Evolutionary conservation across 164 flowering plant species (phyloP), one percentile per base, ranked within the genome.

Genomic region (Aristolochia californica): DNA sequence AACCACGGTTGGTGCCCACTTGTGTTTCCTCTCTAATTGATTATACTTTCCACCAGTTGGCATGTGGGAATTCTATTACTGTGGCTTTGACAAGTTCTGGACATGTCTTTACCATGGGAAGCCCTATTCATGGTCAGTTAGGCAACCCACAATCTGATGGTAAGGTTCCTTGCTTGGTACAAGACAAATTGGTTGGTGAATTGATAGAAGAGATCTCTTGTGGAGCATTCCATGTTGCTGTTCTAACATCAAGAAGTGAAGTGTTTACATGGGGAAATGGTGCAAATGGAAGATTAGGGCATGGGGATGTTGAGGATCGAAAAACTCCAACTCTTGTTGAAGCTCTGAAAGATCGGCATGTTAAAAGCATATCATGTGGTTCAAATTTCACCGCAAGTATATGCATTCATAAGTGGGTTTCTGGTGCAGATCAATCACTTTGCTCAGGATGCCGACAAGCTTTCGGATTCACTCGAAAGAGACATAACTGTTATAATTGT

Each of bases 181-280:
- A 83, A 66, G 96, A 82, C 60, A 79, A 53, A 60, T 67, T 88
- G 63, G 83, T 78, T 1, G 88, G 90, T 44, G 84, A 81, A 53
- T 81, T 77, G 65, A 84, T 88, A 28, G 86, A 84, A 64, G 85
- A 86, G 59, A 80, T 88, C 25, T 64, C 89, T 15, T 86, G 89
- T 57, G 97, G 97, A 4, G 77, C 80, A 55, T 65, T 48, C 62
- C 97, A 89, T 74, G 81, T 81, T 53, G 89, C 84, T 38, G 88
- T 81, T n/a, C 61, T 89, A 65, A 86, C 91, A 45, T 72, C 95
- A 59, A 75, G 84, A 75, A 77, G 78, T 57, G 88, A 84, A 66
- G 82, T 84, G 15, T 84, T 73, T 66, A 81, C 91, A 24, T 88
- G 96, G 96, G 85, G 85, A 16, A 73, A 54, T 62, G 86, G 83